Base-by-base conservation (phyloP, 306 rosid species). In the Fagus sylvatica region DNA sequence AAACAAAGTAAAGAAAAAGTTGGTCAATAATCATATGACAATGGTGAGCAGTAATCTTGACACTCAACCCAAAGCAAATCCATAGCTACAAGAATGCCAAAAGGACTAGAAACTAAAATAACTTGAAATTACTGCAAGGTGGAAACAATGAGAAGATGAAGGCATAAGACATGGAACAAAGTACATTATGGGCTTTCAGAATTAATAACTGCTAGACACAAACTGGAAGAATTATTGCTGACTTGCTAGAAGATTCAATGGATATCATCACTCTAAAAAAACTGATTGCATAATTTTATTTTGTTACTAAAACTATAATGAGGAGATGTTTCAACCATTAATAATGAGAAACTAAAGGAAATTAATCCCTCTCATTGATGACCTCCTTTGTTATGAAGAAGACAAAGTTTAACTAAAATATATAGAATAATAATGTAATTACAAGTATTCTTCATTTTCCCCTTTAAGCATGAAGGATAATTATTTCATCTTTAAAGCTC, bases 91-190 rank as follows among this genome's bases (percentile, higher is more conserved):
- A 34, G 62, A n/a, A 59, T 42, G 53, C n/a, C 54, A 54, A 65
- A 32, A 46, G 51, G 46, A 30, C 33, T 8, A 54, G 53, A 28
- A 68, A 22, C 11, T 64, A 34, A 66, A 56, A 32, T 51, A 64
- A 75, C 41, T 54, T 39, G 55, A 79, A 19, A 42, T 46, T 22
- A 41, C 34, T 19, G 30, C 33, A 3, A 5, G 43, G 53, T 15
- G 53, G 64, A 78, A 61, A 66, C 16, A 74, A 34, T 74, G 61
- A 51, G 73, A 76, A 53, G 65, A 49, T 42, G 46, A 79, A 59
- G 16, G 54, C 48, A 64, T 22, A 33, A 37, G 11, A 6, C 12
- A 15, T 37, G 71, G 43, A 13, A 40, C 28, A 39, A n/a, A 9
- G 0, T 36, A 13, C 48, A 65, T 37, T 15, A 46, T 37, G 43